phyloP scores from a whole-genome alignment of 202 grass and related monocot genomes.

The Dendrocalamus latiflorus region DNA sequence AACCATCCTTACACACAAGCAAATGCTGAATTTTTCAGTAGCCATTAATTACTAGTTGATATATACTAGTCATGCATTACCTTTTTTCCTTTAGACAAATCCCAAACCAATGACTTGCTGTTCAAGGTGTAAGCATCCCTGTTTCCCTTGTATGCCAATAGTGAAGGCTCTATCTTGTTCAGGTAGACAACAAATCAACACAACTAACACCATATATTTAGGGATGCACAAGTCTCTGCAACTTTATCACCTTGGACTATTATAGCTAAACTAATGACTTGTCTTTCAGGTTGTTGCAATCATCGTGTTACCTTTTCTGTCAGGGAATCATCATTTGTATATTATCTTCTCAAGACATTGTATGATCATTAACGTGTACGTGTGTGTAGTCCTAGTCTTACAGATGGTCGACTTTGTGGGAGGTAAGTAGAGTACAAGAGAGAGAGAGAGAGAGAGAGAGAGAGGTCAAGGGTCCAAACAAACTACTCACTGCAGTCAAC shows the following conservation, averaged over 20 bases:
- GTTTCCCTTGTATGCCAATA: neutral
- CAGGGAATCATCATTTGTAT: neutral
- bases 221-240: slow-evolving; percentile 5
- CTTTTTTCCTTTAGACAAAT: neutral
- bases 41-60: neutral
- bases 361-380: neutral
- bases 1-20: neutral
- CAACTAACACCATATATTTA: neutral
- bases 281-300: slow-evolving; percentile 23
- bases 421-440: neutral
- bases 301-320: slow-evolving; percentile 1
- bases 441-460: no score
- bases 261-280: neutral
- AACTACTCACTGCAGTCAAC: neutral
- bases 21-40: neutral
- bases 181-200: neutral
- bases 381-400: slow-evolving; percentile 4
- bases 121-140: neutral
- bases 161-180: neutral
- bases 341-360: neutral
- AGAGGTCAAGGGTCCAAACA: neutral
- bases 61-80: neutral
- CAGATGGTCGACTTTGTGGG: neutral
- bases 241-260: slow-evolving; percentile 3
- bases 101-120: slow-evolving; percentile 4